Conservation (phyloP, 306 rosid species). For the Glycine tomentella region DNA sequence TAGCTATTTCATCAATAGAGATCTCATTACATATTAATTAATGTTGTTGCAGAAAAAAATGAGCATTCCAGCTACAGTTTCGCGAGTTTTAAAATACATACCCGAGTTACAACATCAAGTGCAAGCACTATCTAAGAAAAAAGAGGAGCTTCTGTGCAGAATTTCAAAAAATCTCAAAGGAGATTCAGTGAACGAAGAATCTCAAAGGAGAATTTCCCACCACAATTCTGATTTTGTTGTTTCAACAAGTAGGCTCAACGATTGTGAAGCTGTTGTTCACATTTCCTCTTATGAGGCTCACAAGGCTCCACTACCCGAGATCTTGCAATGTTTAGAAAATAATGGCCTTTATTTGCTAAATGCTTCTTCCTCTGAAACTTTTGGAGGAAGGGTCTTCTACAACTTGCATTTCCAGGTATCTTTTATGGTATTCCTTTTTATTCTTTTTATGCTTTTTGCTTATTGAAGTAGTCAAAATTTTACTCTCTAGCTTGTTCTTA, state of each 20-base stretch:
- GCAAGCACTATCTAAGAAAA: slow-evolving; percentile 57
- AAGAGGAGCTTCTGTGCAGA: slow-evolving; percentile 56
- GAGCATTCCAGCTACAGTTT: slow-evolving; percentile 71
- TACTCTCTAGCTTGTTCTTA: too few relatives aligned
- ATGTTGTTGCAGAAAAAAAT: slow-evolving; percentile 59
- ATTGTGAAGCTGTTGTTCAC: slow-evolving; percentile 61
- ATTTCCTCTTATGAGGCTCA: slow-evolving; percentile 48
- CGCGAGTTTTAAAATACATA: slow-evolving; percentile 63
- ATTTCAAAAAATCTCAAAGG: slow-evolving; percentile 16
- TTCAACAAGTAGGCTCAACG: slow-evolving; percentile 60
- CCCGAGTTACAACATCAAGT: slow-evolving; percentile 71
- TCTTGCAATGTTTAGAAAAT: slow-evolving; percentile 59
- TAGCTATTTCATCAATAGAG: too few relatives aligned
- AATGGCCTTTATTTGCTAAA: slow-evolving; percentile 56
- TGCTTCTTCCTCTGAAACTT: slow-evolving; percentile 71
- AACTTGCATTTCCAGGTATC: slow-evolving; percentile 43
- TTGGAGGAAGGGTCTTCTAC: slow-evolving; percentile 62
- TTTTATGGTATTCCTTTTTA: not conserved
- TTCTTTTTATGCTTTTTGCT: not conserved
- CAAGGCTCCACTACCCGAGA: slow-evolving; percentile 53
- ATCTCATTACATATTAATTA: not conserved
- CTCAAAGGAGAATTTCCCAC: slow-evolving; percentile 27
- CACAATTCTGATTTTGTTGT: slow-evolving; percentile 48
- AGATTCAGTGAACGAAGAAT: slow-evolving; percentile 5
- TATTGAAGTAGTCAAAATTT: not conserved